Conservation (phyloP, 2,329 filamentous ascomycete species). For the Stagonosporopsis rhizophila region DNA sequence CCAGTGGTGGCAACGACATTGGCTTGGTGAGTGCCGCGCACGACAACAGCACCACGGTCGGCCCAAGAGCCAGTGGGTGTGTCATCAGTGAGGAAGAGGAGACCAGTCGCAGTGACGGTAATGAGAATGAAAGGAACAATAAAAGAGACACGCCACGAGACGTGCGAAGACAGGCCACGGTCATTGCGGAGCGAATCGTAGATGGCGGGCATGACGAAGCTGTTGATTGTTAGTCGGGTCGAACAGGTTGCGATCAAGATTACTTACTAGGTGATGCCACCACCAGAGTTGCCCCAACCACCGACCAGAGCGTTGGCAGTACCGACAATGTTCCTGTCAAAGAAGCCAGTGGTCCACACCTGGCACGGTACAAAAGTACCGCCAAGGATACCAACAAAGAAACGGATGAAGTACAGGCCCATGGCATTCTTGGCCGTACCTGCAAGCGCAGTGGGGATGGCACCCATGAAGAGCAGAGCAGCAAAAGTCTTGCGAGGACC, state of each 20-base stretch:
- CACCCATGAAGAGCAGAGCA: slow-evolving; percentile 75
- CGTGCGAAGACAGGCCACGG: slow-evolving; percentile 67
- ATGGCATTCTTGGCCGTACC: slow-evolving; percentile 73
- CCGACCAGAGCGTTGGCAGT: slow-evolving; percentile 86
- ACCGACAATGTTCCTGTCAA: slow-evolving; percentile 89
- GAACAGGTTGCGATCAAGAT: background rate
- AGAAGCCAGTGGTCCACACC: slow-evolving; percentile 92
- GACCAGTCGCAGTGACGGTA: slow-evolving; percentile 67
- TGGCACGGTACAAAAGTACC: slow-evolving; percentile 85
- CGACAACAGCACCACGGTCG: slow-evolving; percentile 68
- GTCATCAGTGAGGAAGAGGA: slow-evolving; percentile 79
- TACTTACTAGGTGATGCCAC: slow-evolving; percentile 78
- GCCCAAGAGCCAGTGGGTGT: slow-evolving; percentile 84
- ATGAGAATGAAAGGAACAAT: slow-evolving; percentile 83
- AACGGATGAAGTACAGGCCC: slow-evolving; percentile 75
- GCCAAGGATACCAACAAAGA: slow-evolving; percentile 82
- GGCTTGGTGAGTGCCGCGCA: slow-evolving; percentile 56
- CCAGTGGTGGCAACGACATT: slow-evolving; percentile 61
- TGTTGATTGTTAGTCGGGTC: slow-evolving; percentile 24
- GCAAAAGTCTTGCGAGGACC: slow-evolving; percentile 84
- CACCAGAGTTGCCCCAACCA: slow-evolving; percentile 86
- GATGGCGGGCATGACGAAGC: slow-evolving; percentile 88
- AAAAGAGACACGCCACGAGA: slow-evolving; percentile 85
- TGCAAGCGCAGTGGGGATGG: slow-evolving; percentile 82
- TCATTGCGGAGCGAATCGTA: slow-evolving; percentile 74